Conservation (phyloP, 495 filamentous ascomycete genomes). For the Neurospora discreta region DNA sequence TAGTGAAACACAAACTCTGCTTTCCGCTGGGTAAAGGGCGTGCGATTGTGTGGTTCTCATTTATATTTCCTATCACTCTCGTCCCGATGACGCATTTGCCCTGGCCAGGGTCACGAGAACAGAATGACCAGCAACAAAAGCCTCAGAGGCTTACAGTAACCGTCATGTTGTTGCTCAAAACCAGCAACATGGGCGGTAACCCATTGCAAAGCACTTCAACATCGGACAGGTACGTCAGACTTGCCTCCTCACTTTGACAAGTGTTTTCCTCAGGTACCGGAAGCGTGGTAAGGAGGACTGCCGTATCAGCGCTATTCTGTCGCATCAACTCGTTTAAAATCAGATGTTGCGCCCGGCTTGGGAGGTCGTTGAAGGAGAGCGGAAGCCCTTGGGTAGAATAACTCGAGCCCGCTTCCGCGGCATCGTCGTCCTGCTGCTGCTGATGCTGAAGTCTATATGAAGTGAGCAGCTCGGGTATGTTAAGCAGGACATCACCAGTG, state of each 20-base stretch:
- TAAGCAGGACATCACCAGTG: conserved; percentile 18
- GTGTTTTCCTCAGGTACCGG: conserved; percentile 71
- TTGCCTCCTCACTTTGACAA: conserved; percentile 53
- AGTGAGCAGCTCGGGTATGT: conserved; percentile 25
- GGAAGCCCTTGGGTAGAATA: conserved; percentile 52
- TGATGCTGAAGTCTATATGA: conserved; percentile 11
- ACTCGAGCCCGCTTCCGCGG: conserved; percentile 35
- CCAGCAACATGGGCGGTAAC: conserved; percentile 57
- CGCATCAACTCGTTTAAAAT: conserved; percentile 78
- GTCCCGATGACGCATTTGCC: not conserved
- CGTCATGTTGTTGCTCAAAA: conserved; percentile 87
- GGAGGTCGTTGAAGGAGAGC: conserved; percentile 76
- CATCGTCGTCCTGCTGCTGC: conserved; percentile 8
- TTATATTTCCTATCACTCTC: not conserved
- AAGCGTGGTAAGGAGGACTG: conserved; percentile 72
- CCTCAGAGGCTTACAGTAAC: conserved; percentile 69
- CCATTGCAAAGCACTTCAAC: conserved; percentile 63
- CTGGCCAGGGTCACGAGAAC: too few relatives aligned
- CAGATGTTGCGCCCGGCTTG: conserved; percentile 70
- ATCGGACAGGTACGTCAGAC: conserved; percentile 61
- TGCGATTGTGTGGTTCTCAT: not conserved
- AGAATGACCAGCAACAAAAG: too few relatives aligned
- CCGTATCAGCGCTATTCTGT: conserved; percentile 57
- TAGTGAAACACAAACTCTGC: not conserved
- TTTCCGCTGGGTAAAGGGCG: not conserved